Base-by-base conservation (phyloP, 176 grass and related monocot genomes). In the Triticum monococcum region DNA sequence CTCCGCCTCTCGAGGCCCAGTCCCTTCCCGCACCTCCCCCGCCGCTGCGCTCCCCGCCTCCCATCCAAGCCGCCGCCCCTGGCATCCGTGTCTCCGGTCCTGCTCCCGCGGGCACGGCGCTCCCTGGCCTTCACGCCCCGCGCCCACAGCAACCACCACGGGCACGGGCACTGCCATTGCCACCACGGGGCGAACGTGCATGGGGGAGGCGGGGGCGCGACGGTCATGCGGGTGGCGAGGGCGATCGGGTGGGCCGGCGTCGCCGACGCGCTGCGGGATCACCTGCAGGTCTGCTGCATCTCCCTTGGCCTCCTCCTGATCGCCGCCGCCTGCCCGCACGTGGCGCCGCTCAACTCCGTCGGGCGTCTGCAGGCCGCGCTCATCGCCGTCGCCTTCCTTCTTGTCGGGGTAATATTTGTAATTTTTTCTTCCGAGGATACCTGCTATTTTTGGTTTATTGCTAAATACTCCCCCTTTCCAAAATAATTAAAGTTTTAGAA, bases 361-460 rank as follows among this genome's bases (percentile, higher is more conserved):
- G 84, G 82, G 35, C 84, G 78, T 22, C 84, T 95, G 18, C 96
- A 89, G 88, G 88, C 84, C 30, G 77, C 68, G 0, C 89, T 94
- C 59, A 88, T 98, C 57, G 84, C 96, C 28, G 80, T 98, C 35
- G 96, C 96, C 17, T 98, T 98, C 75, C 96, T 93, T 66, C 96
- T 98, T 57, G 91, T 98, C n/a, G 96, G 96, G 83, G 96, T 57
- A 54, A 52, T 13, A 31, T 31, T 31, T n/a, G n/a, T n/a, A n/a
- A n/a, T n/a, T n/a, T n/a, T n/a, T n/a, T n/a, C n/a, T n/a, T n/a
- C n/a, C n/a, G n/a, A n/a, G n/a, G n/a, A n/a, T n/a, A n/a, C n/a
- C n/a, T n/a, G n/a, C n/a, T n/a, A n/a, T n/a, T n/a, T n/a, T n/a
- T n/a, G n/a, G n/a, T n/a, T n/a, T n/a, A n/a, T n/a, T n/a, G n/a